These are phyloP conservation scores for Aspergillus haitiensis DNA, from an alignment of 495 filamentous ascomycete species.

Conservation along the genomic window DNA sequence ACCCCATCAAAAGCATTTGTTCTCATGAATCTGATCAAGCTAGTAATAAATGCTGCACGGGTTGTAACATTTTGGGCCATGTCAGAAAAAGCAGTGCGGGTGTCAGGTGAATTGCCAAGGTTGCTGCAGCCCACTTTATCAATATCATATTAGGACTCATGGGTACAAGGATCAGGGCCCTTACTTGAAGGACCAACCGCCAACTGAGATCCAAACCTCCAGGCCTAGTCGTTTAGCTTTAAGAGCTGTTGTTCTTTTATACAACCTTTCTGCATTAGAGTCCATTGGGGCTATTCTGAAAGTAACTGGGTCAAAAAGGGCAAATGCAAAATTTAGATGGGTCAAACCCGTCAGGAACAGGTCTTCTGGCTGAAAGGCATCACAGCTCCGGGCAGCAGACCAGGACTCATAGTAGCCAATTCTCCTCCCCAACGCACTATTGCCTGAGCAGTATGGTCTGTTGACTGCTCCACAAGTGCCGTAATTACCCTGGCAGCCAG, in stretches of 20 bases:
- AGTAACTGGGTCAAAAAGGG: conserved; percentile 7
- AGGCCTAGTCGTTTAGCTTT: conserved; percentile 5
- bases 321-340: conserved; percentile 12
- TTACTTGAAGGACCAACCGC: conserved; percentile 17
- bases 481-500: conserved; percentile 20
- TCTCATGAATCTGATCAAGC: conserved; percentile 38
- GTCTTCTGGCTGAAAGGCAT: conserved; percentile 5
- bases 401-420: conserved; percentile 21
- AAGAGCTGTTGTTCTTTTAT: conserved; percentile 3
- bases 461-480: neutral
- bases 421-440: neutral
- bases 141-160: too few relatives aligned
- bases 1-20: conserved; percentile 53
- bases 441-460: neutral
- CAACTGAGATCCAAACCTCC: conserved; percentile 7
- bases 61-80: conserved; percentile 20
- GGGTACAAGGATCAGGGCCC: too few relatives aligned
- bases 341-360: conserved; percentile 15
- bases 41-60: conserved; percentile 37
- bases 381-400: neutral
- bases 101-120: neutral
- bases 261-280: neutral
- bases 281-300: conserved; percentile 10
- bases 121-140: too few relatives aligned
- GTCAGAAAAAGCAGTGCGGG: conserved; percentile 20